phyloP scores from a whole-genome alignment of 768 basidiomycete genomes.

The Mycena venus region DNA sequence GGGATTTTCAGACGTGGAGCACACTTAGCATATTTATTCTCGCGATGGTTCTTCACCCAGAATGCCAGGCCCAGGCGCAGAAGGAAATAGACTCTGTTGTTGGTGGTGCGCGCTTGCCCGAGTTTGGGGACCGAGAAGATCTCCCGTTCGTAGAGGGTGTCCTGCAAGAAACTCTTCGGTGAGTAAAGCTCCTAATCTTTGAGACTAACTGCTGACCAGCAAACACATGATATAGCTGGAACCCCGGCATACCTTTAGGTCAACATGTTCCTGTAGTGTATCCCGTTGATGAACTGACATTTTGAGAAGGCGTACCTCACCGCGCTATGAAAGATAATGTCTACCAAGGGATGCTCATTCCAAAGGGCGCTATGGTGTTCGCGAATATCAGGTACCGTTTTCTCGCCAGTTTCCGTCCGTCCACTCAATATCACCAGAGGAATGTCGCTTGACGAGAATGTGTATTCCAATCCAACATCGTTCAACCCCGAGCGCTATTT shows the following conservation, averaged over 20 bases:
- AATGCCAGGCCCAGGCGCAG: conserved; percentile 45
- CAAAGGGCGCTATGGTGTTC: conserved; percentile 38
- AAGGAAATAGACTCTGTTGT: conserved; percentile 47
- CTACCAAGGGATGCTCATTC: too few relatives aligned
- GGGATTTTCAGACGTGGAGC: conserved; percentile 3
- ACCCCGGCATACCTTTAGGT: not conserved
- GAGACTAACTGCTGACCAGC: not conserved
- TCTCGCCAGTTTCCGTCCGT: not conserved
- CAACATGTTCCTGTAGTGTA: not conserved
- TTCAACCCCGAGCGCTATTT: conserved; percentile 46
- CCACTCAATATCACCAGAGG: conserved; percentile 27
- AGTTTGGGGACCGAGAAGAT: conserved; percentile 35
- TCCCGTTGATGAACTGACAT: not conserved
- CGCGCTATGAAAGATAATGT: too few relatives aligned
- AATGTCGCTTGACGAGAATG: conserved; percentile 41
- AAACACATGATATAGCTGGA: not conserved
- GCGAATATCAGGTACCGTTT: conserved; percentile 37
- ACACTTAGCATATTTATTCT: conserved; percentile 39
- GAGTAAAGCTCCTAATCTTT: not conserved
- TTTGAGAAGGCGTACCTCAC: conserved; percentile 46
- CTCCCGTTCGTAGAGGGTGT: conserved; percentile 38
- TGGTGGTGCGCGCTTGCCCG: conserved; percentile 41
- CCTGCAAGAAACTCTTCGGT: conserved; percentile 20
- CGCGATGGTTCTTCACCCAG: conserved; percentile 47
- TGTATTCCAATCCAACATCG: conserved; percentile 42